A percentile compares a stretch with the other conserved stretches of the same genome.
These are phyloP conservation scores for Botrytis elliptica DNA, from an alignment of 2,329 filamentous ascomycete genomes.

Conservation along the genomic window DNA sequence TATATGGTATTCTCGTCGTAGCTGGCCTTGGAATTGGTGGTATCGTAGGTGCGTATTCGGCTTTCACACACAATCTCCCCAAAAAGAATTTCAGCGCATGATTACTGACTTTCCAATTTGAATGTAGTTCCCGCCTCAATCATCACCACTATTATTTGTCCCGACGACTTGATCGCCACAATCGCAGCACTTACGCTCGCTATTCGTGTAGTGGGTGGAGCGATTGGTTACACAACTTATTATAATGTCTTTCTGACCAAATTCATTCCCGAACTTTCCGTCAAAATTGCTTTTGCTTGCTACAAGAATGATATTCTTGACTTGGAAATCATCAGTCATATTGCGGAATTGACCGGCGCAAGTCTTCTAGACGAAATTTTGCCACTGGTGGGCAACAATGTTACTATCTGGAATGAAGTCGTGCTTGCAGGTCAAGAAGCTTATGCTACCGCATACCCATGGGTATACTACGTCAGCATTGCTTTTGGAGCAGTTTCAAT, in stretches of 20 bases:
- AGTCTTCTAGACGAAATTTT: conserved; percentile 52
- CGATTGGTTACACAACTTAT: conserved; percentile 60
- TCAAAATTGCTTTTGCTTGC: conserved; percentile 31
- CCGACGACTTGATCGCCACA: conserved; percentile 68
- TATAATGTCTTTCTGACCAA: conserved; percentile 55
- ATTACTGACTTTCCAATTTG: background rate
- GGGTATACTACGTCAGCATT: conserved; percentile 61
- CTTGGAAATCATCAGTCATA: conserved; percentile 46
- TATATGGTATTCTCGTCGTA: conserved; percentile 58
- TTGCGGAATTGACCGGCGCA: conserved; percentile 53
- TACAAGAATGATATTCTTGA: conserved; percentile 36
- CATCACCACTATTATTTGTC: conserved; percentile 67
- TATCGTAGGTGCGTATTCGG: conserved; percentile 57
- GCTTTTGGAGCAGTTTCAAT: conserved; percentile 58
- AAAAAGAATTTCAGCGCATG: no score
- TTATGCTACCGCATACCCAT: conserved; percentile 58
- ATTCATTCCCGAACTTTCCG: conserved; percentile 36
- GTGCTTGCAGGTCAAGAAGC: conserved; percentile 55
- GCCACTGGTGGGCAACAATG: conserved; percentile 53
- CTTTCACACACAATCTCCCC: background rate
- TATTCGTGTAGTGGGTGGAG: conserved; percentile 67
- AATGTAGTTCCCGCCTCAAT: conserved; percentile 67
- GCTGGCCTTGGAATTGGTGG: conserved; percentile 63
- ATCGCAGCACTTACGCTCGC: conserved; percentile 66
- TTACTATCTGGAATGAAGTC: conserved; percentile 51